phyloP scores from a whole-genome alignment of 1,284 basidiomycete genomes.

The Xerocomus nothofagi region DNA sequence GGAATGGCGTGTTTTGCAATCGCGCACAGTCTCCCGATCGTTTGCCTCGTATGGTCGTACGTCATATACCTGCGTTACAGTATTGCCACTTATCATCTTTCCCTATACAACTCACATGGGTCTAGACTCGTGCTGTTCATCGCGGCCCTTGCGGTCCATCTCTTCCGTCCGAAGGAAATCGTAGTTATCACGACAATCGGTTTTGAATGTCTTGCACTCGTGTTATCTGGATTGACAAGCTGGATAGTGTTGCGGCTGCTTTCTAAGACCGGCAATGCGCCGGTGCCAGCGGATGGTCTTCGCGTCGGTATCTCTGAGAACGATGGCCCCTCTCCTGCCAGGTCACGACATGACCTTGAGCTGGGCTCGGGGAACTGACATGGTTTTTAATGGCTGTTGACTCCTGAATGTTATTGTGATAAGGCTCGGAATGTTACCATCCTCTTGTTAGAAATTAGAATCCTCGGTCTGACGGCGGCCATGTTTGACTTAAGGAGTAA shows the following conservation, averaged over 20 bases:
- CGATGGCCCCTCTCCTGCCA: neutral
- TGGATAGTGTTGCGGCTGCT: conserved; percentile 6
- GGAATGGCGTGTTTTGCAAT: conserved; percentile 18
- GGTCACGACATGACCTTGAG: neutral
- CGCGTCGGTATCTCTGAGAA: neutral
- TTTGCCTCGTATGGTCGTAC: conserved; percentile 25
- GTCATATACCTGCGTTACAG: no score
- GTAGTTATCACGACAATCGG: neutral
- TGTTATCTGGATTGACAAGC: conserved; percentile 2
- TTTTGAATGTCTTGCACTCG: conserved; percentile 13
- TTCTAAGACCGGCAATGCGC: neutral
- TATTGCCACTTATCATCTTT: neutral
- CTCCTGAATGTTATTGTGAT: neutral
- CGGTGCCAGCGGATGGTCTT: neutral
- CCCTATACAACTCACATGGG: neutral
- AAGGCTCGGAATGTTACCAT: neutral
- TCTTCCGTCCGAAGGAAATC: conserved; percentile 3
- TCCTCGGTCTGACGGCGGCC: no score
- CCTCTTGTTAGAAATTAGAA: neutral
- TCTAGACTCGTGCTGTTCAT: conserved; percentile 16
- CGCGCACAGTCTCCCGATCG: conserved; percentile 20
- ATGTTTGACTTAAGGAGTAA: no score
- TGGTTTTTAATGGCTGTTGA: no score
- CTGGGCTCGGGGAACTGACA: neutral
- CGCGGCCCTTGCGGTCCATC: conserved; percentile 11